Evolutionary conservation across 768 basidiomycete species (phyloP), one percentile per base, ranked within the genome.

Genomic region (Calvatia gigantea): DNA sequence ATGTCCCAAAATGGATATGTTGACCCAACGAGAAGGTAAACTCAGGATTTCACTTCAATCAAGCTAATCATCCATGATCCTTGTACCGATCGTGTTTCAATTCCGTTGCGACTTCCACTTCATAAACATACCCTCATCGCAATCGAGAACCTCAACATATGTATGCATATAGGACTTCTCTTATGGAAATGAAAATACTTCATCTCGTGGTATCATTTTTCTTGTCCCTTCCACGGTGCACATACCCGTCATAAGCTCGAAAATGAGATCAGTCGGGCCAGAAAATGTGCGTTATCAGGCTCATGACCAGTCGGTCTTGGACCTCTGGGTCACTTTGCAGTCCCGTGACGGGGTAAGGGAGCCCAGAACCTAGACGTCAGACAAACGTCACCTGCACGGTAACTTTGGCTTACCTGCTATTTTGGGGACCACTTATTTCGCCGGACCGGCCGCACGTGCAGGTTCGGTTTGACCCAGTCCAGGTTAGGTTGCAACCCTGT

Each of bases 21-120:
- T 23, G 53, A 37, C 33, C 53, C 53, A 25, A 29, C 25, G 25
- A n/a, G 21, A 54, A 44, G 14, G 52, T 44, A 54, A 46, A 27
- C 45, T 55, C 38, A 47, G 54, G 54, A 55, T 55, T 55, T 25
- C 44, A 17, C 27, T 28, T 19, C 44, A 19, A 37, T 23, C 33
- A 15, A 45, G 32, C 31, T 19, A 7, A 53, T 11, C 45, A 35
- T 17, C 33, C 12, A 54, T 54, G 43, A 17, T 37, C 31, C 14
- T n/a, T 11, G 12, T 11, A 48, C 37, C 54, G 54, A 55, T 55
- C 54, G 54, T 55, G 44, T 47, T 55, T 55, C 44, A 54, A 8
- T 25, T 44, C 41, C 42, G 14, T 44, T 23, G 29, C 31, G 14
- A 23, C 23, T 4, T 28, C 42, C 33, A 28, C 25, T 38, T 17